Evolutionary conservation across 805 yeast species (phyloP), one percentile per base, ranked within the genome.

Genomic region (Wickerhamiella australiensis): DNA sequence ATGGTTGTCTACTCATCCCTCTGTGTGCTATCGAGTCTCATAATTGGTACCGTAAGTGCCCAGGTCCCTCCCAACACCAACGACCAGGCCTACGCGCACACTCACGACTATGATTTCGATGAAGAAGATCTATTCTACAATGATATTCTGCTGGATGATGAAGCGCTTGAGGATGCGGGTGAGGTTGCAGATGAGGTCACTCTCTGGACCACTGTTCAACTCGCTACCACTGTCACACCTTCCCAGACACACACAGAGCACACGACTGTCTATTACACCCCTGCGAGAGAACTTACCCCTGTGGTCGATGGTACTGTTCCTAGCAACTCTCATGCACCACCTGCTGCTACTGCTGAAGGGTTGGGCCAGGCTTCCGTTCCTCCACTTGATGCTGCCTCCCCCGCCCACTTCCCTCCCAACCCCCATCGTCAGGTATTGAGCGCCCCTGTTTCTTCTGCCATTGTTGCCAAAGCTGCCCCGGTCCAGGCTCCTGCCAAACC

Each of bases 221-320:
- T 12, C 31, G 29, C 23, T 15, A 23, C 31, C 13, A 41, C 44
- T 22, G 20, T 41, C 20, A n/a, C 15, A 3, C 44, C 44, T 25
- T 36, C 47, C 13, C 33, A 23, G 4, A 35, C 47, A 12, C 33
- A 12, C 31, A 45, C 47, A 9, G 33, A 33, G 31, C 29, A 15
- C 15, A 22, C 41, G 7, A 45, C 47, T 33, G 47, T 35, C 13
- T 45, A 35, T 25, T 45, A 22, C 22, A 45, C 47, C 7, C 47
- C 47, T 9, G 12, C 22, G 7, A 17, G 9, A 11, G 29, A 23
- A 8, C 31, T 20, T 23, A 9, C 31, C 11, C 18, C 31, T 12
- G 15, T 9, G 4, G 17, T 15, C 18, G 13, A 21, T 5, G 41
- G 6, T 12, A 9, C 6, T 12, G 23, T 29, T 15, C 20, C 46